phyloP scores from a whole-genome alignment of 73 alveolate species.

The Paramecium octaurelia region DNA sequence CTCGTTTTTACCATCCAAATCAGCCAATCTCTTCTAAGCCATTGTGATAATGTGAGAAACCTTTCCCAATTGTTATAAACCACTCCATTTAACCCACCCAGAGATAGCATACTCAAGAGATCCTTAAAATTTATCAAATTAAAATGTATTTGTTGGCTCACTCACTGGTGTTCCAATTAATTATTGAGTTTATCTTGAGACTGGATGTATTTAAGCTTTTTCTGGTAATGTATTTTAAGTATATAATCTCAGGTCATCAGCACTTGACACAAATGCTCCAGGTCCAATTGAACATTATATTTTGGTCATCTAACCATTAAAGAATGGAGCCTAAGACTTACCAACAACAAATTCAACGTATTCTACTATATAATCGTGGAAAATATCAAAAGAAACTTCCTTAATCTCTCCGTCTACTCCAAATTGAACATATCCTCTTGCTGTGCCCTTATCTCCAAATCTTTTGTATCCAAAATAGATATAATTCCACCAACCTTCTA shows the following conservation, averaged over 20 bases:
- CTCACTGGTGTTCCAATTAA: not conserved
- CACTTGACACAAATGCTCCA: not conserved
- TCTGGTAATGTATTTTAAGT: conserved; percentile 3
- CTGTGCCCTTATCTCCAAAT: conserved; percentile 18
- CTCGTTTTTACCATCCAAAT: not conserved
- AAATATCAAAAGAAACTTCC: not conserved
- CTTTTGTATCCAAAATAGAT: conserved; percentile 33
- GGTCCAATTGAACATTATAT: conserved; percentile 29
- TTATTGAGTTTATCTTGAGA: not conserved
- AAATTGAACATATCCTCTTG: conserved; percentile 29
- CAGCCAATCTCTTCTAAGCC: conserved; percentile 33
- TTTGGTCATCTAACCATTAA: conserved; percentile 18
- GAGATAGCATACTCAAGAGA: conserved; percentile 4
- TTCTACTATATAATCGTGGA: not conserved
- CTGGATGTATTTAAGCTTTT: conserved; percentile 22
- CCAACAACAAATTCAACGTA: conserved; percentile 43
- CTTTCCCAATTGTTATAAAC: not conserved
- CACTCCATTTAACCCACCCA: conserved; percentile 53
- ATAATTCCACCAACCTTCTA: conserved; percentile 44
- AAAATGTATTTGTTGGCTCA: not conserved
- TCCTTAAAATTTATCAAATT: conserved; percentile 32
- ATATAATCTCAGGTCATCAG: not conserved
- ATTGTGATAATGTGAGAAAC: not conserved
- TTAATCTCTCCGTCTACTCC: conserved; percentile 15
- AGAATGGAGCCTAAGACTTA: conserved; percentile 14